Base-by-base conservation (phyloP, 106 monocot species). In the Dendrobium nobile region DNA sequence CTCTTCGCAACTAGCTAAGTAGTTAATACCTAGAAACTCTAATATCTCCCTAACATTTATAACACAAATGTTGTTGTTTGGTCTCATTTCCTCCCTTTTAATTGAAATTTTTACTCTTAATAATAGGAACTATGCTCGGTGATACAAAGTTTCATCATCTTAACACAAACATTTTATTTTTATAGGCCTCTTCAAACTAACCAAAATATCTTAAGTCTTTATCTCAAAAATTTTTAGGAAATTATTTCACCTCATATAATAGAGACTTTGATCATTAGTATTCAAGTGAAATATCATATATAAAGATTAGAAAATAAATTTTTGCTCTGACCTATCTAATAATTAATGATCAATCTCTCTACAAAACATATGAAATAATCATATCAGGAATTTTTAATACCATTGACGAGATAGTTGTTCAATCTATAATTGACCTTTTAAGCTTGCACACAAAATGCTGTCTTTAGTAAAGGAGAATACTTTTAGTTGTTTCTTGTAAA, bases 391-490 rank as follows among this genome's bases (percentile, higher is more conserved):
- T 37, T 37, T 37, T 37, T 37, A 37, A 37, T 37, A 37, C 78
- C 78, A 78, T 78, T 78, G 48, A 19, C 59, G 24, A 19, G 78
- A 59, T 8, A 56, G 0, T 78, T 78, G 78, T 78, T 59, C 7
- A 78, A 47, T 78, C 55, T 28, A 78, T 78, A 78, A 78, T 55
- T 13, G 58, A 78, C 17, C 17, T 78, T 16, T 40, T 56, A 5
- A 61, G 40, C 18, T 37, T 78, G 45, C 78, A 78, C 16, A 78
- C 78, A 8, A 55, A 22, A 9, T 78, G 15, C 55, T 78, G 6
- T 55, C 54, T 56, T 54, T 54, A 26, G 1, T 31, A 55, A 0
- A 16, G 7, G 31, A 27, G 37, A 78, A 78, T 33, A 59, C 58
- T 13, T 27, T 31, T 11, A 56, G 78, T 41, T 78, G 78, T 7